Evolutionary conservation across 108 stramenopile genomes (phyloP).

Genomic region (Conticribra weissflogii): DNA sequence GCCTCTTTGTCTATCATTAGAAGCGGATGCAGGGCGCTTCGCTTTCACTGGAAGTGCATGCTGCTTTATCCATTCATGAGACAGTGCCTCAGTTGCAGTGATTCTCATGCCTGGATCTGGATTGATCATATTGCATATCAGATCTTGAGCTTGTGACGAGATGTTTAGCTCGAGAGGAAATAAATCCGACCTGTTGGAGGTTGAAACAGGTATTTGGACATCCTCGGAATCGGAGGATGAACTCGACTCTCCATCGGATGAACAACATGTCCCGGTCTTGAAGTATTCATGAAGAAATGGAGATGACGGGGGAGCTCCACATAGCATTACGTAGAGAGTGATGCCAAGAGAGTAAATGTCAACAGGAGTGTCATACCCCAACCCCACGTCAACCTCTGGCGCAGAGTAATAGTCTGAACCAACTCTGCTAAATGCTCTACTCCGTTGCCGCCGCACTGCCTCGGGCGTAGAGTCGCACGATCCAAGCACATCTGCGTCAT

Average conservation of each 20-base stretch:
- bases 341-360: conserved; percentile 97
- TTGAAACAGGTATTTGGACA: conserved; percentile 24
- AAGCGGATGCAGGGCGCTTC: background rate
- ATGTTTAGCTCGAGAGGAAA: conserved; percentile 72
- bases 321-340: conserved; percentile 95
- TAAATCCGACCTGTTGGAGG: conserved; percentile 38
- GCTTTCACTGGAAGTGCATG: conserved; percentile 14
- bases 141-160: conserved; percentile 74
- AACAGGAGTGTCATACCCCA: conserved; percentile 76
- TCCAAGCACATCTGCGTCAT: conserved; percentile 4
- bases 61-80: conserved; percentile 68
- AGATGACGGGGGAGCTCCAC: conserved; percentile 90
- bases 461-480: conserved; percentile 10
- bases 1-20: conserved; percentile 23
- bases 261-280: conserved; percentile 11
- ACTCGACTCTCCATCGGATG: conserved; percentile 36
- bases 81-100: conserved; percentile 62
- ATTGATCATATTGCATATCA: conserved; percentile 72
- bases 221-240: conserved; percentile 40
- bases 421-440: conserved; percentile 56
- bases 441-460: conserved; percentile 14
- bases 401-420: conserved; percentile 77
- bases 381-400: conserved; percentile 71
- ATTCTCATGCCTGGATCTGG: conserved; percentile 68
- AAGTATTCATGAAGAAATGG: conserved; percentile 27